Base-by-base conservation (phyloP, 2,329 filamentous ascomycete genomes). In the Raffaelea arxii region DNA sequence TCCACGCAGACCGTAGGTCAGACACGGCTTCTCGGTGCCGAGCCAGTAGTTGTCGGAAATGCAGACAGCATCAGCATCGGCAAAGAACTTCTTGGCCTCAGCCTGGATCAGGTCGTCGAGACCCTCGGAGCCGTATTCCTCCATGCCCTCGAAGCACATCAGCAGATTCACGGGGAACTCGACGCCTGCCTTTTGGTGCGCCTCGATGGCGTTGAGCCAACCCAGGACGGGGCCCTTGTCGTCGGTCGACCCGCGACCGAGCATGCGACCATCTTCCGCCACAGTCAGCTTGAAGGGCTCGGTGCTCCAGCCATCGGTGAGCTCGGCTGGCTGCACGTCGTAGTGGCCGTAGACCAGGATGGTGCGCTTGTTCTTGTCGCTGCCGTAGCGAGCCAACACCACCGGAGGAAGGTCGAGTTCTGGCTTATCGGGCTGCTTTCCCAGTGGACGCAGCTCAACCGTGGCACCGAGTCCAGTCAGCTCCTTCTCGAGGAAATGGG, bases 1-100 rank as follows among this genome's bases (percentile, higher is more conserved):
- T 46, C 92, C 92, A 55, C 92, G 86, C 52, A 98, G 84, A 57
- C 92, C 92, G 65, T 98, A 98, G 10, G 92, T 98, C 60, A 98
- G 70, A 66, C 92, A 98, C 12, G 92, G 92, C 77, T 96, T 96
- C 76, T 97, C 89, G 6, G 92, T 97, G 49, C 92, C 92, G 36
- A 98, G 82, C 92, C 92, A 98, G 80, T 98, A 98, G 77, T 98
- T 98, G 68, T 98, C 92, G 41, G 88, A 95, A 63, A 98, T 98
- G 71, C 92, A 98, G 19, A 97, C 88, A 6, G 90, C 92, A 56
- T 98, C 92, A 30, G 89, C 82, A 58, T 96, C 91, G 60, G 88
- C 88, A 72, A 98, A 98, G 74, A 83, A 97, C 58, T 86, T 85
- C 70, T 94, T 88, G 55, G 85, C 89, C 70, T 98, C 92, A 41